Conservation (phyloP, 169 alveolate genomes). For the Eimeria sp. region DNA sequence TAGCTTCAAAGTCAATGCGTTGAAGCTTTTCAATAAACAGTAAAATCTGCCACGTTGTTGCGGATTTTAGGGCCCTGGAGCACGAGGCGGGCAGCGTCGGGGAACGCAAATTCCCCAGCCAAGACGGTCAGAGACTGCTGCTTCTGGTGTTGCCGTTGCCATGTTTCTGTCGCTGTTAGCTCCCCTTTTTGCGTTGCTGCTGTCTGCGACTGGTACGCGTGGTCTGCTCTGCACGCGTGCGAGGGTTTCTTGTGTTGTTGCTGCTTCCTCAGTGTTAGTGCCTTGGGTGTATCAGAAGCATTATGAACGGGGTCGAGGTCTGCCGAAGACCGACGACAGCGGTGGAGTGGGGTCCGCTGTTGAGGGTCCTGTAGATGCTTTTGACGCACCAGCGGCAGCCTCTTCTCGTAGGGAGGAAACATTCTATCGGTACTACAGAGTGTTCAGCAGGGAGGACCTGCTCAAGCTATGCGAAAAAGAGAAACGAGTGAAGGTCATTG, state of each 20-base stretch:
- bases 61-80: conserved; percentile 90
- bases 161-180: neutral
- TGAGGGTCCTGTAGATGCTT: conserved; percentile 82
- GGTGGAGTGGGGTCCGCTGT: conserved; percentile 79
- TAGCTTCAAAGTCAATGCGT: neutral
- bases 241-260: neutral
- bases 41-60: neutral
- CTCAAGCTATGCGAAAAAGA: conserved; percentile 89
- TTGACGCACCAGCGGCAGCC: neutral
- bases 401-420: conserved; percentile 46
- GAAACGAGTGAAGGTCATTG: conserved; percentile 80
- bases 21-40: neutral
- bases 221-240: neutral
- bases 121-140: conserved; percentile 89
- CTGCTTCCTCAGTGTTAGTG: conserved; percentile 75
- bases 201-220: neutral
- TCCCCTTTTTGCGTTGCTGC: neutral
- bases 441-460: conserved; percentile 95
- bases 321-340: conserved; percentile 49
- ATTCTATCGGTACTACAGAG: conserved; percentile 95
- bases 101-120: conserved; percentile 92
- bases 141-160: neutral
- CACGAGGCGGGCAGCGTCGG: conserved; percentile 87
- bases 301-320: conserved; percentile 89
- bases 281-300: conserved; percentile 96